A percentile compares a stretch with the other conserved stretches of the same genome.
Evolutionary conservation across 2,329 filamentous ascomycete species (phyloP).

Genomic region (Simplicillium aogashimaense): DNA sequence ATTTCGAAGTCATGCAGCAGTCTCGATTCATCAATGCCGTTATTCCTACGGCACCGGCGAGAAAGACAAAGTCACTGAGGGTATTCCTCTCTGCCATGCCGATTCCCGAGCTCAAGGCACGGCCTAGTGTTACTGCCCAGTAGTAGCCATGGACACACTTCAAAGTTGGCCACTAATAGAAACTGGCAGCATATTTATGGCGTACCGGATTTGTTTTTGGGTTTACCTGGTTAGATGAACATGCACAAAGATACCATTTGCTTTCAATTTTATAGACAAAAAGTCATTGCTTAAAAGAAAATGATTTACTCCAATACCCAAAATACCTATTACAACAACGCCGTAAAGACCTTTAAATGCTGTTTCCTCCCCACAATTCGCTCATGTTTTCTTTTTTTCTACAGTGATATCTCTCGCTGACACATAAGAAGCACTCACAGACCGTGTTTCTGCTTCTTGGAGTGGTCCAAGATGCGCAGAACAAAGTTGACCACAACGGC

Average conservation of each 20-base stretch:
- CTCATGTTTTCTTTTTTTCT: slow-evolving; percentile 1
- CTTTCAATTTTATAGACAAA: not conserved
- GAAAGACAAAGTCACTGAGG: slow-evolving; percentile 44
- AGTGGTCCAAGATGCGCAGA: slow-evolving; percentile 50
- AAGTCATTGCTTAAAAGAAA: not conserved
- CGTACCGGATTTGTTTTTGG: not conserved
- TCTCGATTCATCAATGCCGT: slow-evolving; percentile 46
- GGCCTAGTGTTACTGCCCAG: slow-evolving; percentile 27
- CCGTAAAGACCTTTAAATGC: not conserved
- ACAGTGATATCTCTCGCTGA: not conserved
- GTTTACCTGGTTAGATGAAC: not conserved
- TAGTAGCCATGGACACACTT: too few species aligned
- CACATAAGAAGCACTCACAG: slow-evolving; percentile 4
- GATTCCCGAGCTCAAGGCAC: slow-evolving; percentile 44
- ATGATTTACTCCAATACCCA: not conserved
- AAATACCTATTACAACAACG: not conserved
- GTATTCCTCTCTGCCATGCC: slow-evolving; percentile 46
- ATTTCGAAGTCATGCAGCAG: slow-evolving; percentile 48
- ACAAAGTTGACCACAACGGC: slow-evolving; percentile 97
- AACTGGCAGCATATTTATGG: slow-evolving; percentile 2
- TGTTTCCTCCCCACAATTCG: not conserved
- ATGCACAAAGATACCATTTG: not conserved
- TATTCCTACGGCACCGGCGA: slow-evolving; percentile 31
- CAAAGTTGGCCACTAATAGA: too few species aligned
- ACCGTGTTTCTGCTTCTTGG: slow-evolving; percentile 25